phyloP scores from a whole-genome alignment of 805 yeast species.

The Kockiozyma suomiensis region DNA sequence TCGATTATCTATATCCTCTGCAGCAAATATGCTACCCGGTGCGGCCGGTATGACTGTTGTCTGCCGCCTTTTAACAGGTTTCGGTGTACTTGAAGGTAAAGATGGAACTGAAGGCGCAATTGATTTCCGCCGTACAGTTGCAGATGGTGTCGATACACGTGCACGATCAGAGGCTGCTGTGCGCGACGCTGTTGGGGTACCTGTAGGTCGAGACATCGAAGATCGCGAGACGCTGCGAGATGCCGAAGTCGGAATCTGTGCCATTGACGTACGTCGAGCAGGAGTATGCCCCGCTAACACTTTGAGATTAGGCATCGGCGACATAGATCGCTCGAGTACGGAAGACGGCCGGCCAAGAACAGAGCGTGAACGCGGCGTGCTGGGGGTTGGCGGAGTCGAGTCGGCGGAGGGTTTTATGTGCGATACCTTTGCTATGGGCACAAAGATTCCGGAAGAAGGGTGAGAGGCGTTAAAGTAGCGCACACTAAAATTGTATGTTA shows the following conservation, averaged over 20 bases:
- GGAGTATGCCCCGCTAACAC: conserved; percentile 17
- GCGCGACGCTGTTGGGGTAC: conserved; percentile 8
- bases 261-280: conserved; percentile 25
- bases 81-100: conserved; percentile 5
- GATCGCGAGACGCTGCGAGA: conserved; percentile 20
- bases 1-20: conserved; percentile 5
- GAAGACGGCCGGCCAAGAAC: conserved; percentile 17
- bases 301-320: conserved; percentile 12
- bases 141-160: conserved; percentile 6
- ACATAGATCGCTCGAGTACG: conserved; percentile 10
- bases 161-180: conserved; percentile 5
- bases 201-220: conserved; percentile 7
- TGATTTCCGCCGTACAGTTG: conserved; percentile 6
- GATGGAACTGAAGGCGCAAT: conserved; percentile 6
- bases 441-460: conserved; percentile 26
- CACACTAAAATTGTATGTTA: conserved; percentile 4
- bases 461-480: conserved; percentile 26
- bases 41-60: conserved; percentile 1
- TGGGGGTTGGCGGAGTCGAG: neutral
- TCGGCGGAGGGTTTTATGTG: neutral
- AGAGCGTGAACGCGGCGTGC: conserved; percentile 24
- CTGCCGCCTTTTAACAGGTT: neutral
- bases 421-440: conserved; percentile 11
- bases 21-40: conserved; percentile 6
- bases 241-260: conserved; percentile 10